These are phyloP conservation scores for Amauroascus niger DNA, from an alignment of 2,329 filamentous ascomycete genomes.

Conservation along the genomic window DNA sequence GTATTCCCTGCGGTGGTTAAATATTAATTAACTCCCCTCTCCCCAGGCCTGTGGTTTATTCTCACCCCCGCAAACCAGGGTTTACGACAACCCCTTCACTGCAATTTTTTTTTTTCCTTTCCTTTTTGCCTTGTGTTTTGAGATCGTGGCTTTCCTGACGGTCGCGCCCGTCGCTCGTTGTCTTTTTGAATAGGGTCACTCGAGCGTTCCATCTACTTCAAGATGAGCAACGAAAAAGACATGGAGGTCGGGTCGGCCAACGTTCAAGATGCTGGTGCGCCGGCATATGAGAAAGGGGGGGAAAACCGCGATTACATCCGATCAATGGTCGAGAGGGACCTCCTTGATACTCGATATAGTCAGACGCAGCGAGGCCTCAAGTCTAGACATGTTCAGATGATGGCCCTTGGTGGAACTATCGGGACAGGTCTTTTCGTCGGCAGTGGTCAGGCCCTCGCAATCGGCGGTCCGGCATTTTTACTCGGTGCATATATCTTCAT, in stretches of 20 bases:
- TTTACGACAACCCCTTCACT: not conserved
- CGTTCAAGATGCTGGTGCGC: not conserved
- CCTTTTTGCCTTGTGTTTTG: not conserved
- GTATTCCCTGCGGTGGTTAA: conserved; percentile 1
- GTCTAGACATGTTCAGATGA: conserved; percentile 36
- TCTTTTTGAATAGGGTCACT: not conserved
- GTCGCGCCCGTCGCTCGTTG: not conserved
- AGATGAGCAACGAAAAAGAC: conserved; percentile 10
- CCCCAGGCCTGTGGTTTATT: not conserved
- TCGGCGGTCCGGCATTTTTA: conserved; percentile 45
- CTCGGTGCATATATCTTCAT: conserved; percentile 45
- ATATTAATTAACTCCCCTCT: conserved; percentile 4
- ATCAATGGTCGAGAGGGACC: conserved; percentile 32
- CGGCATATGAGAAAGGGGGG: conserved; percentile 7
- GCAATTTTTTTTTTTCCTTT: not conserved
- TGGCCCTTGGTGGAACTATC: conserved; percentile 27
- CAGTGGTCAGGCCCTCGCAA: conserved; percentile 45
- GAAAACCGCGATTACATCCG: conserved; percentile 23
- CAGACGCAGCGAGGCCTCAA: conserved; percentile 36
- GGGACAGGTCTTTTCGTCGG: conserved; percentile 48
- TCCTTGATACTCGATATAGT: conserved; percentile 34
- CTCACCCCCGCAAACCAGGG: not conserved
- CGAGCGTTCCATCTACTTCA: not conserved
- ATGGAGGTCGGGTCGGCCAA: conserved; percentile 5
- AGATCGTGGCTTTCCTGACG: not conserved